Conservation (phyloP, 2,329 filamentous ascomycete species). For the Cladosporium colombiae region DNA sequence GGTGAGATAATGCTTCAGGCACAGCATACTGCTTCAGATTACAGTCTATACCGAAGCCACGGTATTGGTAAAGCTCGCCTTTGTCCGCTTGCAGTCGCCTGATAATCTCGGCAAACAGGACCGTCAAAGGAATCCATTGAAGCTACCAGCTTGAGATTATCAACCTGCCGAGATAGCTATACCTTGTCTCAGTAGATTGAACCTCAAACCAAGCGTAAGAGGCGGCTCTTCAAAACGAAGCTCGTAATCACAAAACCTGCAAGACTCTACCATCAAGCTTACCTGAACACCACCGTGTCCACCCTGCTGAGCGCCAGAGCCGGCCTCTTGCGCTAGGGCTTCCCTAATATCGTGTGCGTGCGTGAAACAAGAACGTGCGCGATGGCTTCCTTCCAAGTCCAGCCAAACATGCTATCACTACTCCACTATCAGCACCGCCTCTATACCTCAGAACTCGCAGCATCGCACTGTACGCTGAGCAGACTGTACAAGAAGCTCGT, state of each 20-base stretch:
- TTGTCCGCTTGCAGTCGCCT: slow-evolving; percentile 32
- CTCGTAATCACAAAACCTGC: slow-evolving; percentile 11
- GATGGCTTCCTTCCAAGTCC: slow-evolving; percentile 9
- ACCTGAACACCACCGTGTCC: not conserved
- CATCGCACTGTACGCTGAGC: slow-evolving; percentile 32
- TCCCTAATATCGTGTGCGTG: slow-evolving; percentile 3
- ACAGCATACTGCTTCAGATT: not conserved
- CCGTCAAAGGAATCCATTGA: slow-evolving; percentile 18
- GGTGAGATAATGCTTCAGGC: not conserved
- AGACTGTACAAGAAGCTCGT: slow-evolving; percentile 34
- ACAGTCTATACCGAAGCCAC: not conserved
- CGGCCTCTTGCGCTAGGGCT: slow-evolving; percentile 30
- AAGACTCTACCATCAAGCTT: not conserved
- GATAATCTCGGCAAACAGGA: slow-evolving; percentile 16
- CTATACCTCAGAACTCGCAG: slow-evolving; percentile 32
- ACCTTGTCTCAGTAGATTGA: slow-evolving; percentile 18
- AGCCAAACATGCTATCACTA: slow-evolving; percentile 27
- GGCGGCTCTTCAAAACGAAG: slow-evolving; percentile 24
- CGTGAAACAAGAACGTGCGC: not conserved
- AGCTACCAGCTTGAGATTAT: slow-evolving; percentile 6
- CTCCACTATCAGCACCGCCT: slow-evolving; percentile 31
- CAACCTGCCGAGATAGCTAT: slow-evolving; percentile 24
- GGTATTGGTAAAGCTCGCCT: slow-evolving; percentile 20
- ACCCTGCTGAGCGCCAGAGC: slow-evolving; percentile 22
- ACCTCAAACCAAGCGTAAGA: slow-evolving; percentile 26